phyloP scores from a whole-genome alignment of 306 rosid genomes.

The Fragaria iinumae region DNA sequence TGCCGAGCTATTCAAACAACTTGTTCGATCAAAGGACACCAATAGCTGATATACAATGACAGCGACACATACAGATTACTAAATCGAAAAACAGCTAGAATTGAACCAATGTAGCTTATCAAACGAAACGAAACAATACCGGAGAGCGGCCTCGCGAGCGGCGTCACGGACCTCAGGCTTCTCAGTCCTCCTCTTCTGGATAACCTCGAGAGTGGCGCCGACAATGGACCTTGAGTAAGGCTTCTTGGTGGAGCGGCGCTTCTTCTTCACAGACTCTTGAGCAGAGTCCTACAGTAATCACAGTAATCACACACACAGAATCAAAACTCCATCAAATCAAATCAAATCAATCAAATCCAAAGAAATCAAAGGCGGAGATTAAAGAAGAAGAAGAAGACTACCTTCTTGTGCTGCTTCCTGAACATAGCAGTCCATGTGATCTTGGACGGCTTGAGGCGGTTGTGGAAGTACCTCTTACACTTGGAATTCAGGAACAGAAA shows the following conservation, averaged over 20 bases:
- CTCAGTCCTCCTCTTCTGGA: conserved; percentile 42
- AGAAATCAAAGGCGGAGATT: background rate
- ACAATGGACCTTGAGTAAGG: conserved; percentile 56
- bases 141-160: conserved; percentile 52
- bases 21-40: too few species aligned
- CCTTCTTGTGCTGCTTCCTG: conserved; percentile 57
- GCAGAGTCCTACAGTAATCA: conserved; percentile 37
- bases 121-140: conserved; percentile 21
- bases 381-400: background rate
- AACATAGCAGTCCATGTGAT: conserved; percentile 57
- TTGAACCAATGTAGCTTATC: background rate
- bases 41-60: background rate
- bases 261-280: conserved; percentile 46
- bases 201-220: conserved; percentile 50
- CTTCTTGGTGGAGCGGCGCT: conserved; percentile 39
- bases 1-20: too few species aligned
- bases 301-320: background rate
- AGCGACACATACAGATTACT: background rate
- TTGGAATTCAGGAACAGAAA: conserved; percentile 50
- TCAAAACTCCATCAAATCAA: background rate
- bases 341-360: background rate
- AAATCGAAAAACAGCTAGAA: background rate
- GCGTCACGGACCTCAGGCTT: conserved; percentile 54
- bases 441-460: conserved; percentile 51
- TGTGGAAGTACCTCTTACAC: conserved; percentile 57